Conservation (phyloP, 2,329 filamentous ascomycete species). For the Fusarium stilboides region DNA sequence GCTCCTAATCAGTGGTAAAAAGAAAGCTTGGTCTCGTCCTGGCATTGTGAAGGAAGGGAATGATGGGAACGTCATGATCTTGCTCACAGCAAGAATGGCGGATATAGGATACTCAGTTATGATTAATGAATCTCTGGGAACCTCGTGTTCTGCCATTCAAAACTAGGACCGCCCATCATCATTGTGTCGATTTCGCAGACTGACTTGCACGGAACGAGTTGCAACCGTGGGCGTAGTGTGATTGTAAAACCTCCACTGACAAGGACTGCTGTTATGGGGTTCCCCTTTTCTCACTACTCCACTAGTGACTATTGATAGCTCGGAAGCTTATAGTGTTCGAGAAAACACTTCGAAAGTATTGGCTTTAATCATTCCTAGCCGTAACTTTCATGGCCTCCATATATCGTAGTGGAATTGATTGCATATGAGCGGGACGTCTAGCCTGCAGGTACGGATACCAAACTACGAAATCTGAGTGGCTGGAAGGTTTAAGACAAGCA, state of each 20-base stretch:
- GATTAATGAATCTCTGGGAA: conserved; percentile 46
- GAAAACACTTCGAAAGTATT: neutral
- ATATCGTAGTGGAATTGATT: neutral
- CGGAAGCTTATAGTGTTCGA: neutral
- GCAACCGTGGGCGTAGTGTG: neutral
- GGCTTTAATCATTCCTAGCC: neutral
- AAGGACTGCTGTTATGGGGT: neutral
- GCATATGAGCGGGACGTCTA: neutral
- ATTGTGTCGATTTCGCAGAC: neutral
- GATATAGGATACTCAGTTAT: conserved; percentile 42
- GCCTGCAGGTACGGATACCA: conserved; percentile 13
- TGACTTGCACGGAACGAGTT: neutral
- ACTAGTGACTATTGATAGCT: neutral
- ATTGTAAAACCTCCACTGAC: neutral
- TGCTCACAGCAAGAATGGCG: conserved; percentile 35
- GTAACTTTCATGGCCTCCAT: neutral
- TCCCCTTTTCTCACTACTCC: neutral
- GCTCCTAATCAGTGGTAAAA: conserved; percentile 19
- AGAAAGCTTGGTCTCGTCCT: conserved; percentile 19
- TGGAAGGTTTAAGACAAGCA: neutral
- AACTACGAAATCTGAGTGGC: conserved; percentile 30
- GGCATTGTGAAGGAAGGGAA: conserved; percentile 46
- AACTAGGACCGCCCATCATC: neutral
- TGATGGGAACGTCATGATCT: conserved; percentile 38
- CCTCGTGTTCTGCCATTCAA: conserved; percentile 37